These are phyloP conservation scores for Centrapalus pauciflorus DNA, from an alignment of 129 eudicot genomes.

Conservation along the genomic window DNA sequence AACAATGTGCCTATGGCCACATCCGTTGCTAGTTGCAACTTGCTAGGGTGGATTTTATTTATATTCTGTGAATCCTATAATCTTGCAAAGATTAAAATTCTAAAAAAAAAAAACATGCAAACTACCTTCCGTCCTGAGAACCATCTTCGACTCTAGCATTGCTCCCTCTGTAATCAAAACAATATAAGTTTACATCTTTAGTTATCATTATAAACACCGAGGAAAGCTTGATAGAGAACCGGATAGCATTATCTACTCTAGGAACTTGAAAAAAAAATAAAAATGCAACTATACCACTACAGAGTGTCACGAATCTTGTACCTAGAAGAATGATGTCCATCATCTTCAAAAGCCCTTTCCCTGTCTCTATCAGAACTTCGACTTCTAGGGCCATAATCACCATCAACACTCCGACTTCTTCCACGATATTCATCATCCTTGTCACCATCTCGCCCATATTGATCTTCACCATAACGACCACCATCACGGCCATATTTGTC, in stretches of 20 bases:
- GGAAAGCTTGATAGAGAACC: not conserved
- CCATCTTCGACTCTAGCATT: constrained; percentile 64
- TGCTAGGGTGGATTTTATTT: not conserved
- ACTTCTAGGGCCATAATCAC: constrained; percentile 56
- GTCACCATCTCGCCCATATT: constrained; percentile 46
- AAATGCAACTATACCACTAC: not conserved
- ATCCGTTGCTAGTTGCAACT: not conserved
- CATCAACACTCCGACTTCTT: constrained; percentile 58
- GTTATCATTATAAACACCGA: not conserved
- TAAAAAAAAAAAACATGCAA: not conserved
- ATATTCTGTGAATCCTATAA: not conserved
- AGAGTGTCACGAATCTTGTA: constrained; percentile 13
- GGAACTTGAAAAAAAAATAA: not conserved
- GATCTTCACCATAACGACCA: constrained; percentile 41
- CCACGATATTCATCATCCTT: constrained; percentile 77
- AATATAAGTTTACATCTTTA: constrained; percentile 1
- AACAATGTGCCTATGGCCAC: not conserved
- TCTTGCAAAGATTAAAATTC: too few relatives aligned
- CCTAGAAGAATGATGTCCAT: constrained; percentile 79
- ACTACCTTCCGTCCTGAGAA: constrained; percentile 83
- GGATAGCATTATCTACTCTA: not conserved
- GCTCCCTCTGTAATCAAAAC: constrained; percentile 52
- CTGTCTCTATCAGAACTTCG: constrained; percentile 66
- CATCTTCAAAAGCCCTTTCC: constrained; percentile 66
- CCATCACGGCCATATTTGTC: constrained; percentile 60